Base-by-base conservation (phyloP, 768 basidiomycete species). In the Suillus clintonianus region DNA sequence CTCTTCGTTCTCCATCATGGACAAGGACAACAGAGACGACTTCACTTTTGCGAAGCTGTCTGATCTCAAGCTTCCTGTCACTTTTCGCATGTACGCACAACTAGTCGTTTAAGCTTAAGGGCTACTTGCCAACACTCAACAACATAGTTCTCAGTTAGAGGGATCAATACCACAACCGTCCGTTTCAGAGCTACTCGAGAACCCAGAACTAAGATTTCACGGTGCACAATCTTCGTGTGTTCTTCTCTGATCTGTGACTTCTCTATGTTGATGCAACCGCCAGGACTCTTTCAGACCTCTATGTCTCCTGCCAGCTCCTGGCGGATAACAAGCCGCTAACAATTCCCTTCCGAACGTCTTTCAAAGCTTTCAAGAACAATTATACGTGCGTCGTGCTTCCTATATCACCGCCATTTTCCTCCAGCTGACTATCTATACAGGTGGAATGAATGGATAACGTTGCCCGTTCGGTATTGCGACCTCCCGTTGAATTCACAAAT, bases 381-480 rank as follows among this genome's bases (percentile, higher is more conserved):
- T 92, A 94, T 70, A 88, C 82, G 93, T 94, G 65, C 64, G 88
- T 3, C 27, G 27, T 27, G 27, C 2, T 2, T 30, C 34, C 58
- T 45, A 27, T 43, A 34, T 41, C 41, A 56, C 45, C 30, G 14
- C 11, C n/a, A 41, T 22, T 30, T 37, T 36, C 43, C 43, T 15
- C 34, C 41, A 60, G 27, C 15, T 64, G 61, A 32, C 19, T 47
- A 8, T 55, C 24, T 62, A 47, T 63, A 24, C 67, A 94, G 91
- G 34, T 99, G 97, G 97, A 98, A 98, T 72, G 95, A 99, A 80
- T 92, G 90, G 86, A 88, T 99, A 45, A 89, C 91, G 0, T 79
- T 99, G 13, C 97, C 97, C 0, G 92, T 97, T 71, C 88, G 89
- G 34, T 97, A 97, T 68, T 94, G 95, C 65, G 95, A 97, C 72